Conservation (phyloP, 768 basidiomycete genomes). For the Piloderma croceum region DNA sequence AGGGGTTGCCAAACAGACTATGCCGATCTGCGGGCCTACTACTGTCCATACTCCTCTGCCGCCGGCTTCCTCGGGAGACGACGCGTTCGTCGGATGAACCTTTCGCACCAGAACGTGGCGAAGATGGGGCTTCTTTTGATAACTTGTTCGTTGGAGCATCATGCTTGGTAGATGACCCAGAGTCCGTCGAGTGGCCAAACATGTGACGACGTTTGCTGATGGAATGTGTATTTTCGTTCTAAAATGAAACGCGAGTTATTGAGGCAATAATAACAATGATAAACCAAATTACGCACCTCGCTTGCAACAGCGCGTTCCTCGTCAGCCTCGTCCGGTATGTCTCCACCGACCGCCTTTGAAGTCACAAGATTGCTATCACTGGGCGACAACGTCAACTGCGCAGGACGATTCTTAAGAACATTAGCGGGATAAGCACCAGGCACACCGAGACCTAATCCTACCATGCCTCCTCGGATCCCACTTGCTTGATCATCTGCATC, state of each 20-base stretch:
- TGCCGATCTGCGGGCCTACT: conserved; percentile 52
- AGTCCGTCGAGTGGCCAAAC: conserved; percentile 54
- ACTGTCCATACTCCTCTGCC: conserved; percentile 47
- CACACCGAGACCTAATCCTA: conserved; percentile 28
- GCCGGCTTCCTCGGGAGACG: conserved; percentile 34
- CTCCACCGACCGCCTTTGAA: conserved; percentile 31
- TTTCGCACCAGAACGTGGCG: conserved; percentile 13
- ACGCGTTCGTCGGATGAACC: conserved; percentile 14
- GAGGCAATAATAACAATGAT: conserved; percentile 4
- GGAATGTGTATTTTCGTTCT: conserved; percentile 48
- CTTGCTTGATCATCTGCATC: neutral
- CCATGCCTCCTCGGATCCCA: conserved; percentile 2
- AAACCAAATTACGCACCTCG: conserved; percentile 50
- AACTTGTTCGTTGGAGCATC: conserved; percentile 31
- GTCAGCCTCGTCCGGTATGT: conserved; percentile 29
- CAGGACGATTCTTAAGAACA: conserved; percentile 41
- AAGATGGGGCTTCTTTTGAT: conserved; percentile 18
- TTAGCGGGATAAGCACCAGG: conserved; percentile 5
- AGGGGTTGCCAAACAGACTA: conserved; percentile 75
- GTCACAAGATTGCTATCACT: conserved; percentile 54
- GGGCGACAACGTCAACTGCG: conserved; percentile 51
- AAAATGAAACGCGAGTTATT: conserved; percentile 4
- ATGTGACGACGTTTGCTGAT: conserved; percentile 44
- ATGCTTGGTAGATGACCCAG: conserved; percentile 21
- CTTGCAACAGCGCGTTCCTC: conserved; percentile 60